phyloP scores from a whole-genome alignment of 2,329 filamentous ascomycete genomes.

The Tolypocladium inflatum region DNA sequence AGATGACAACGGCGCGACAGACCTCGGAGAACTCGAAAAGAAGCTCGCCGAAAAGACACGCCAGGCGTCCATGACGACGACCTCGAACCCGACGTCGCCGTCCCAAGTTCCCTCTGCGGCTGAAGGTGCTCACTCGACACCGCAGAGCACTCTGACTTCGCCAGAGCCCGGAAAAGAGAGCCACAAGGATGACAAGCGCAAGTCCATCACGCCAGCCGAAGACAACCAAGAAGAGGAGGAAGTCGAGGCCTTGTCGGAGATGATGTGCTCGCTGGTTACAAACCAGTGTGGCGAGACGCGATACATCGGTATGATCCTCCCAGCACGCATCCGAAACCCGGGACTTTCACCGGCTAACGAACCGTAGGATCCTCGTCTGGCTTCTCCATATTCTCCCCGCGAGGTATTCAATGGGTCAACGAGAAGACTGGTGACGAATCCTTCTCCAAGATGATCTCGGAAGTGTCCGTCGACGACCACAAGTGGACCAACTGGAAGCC shows the following conservation, averaged over 20 bases:
- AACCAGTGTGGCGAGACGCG: conserved; percentile 91
- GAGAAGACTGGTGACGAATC: conserved; percentile 93
- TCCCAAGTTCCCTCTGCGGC: conserved; percentile 34
- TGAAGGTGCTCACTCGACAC: conserved; percentile 34
- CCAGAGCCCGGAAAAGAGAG: conserved; percentile 31
- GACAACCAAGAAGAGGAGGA: conserved; percentile 49
- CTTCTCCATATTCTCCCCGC: conserved; percentile 97
- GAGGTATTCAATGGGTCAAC: conserved; percentile 97
- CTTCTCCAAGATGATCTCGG: conserved; percentile 89
- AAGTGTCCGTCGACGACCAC: conserved; percentile 83
- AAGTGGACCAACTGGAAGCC: conserved; percentile 98
- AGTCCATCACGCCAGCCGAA: conserved; percentile 28
- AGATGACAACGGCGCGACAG: conserved; percentile 75
- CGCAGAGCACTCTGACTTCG: conserved; percentile 45
- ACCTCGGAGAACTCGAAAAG: conserved; percentile 81
- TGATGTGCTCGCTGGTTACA: conserved; percentile 97
- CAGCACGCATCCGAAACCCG: not conserved
- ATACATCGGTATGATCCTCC: conserved; percentile 65
- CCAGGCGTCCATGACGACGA: conserved; percentile 33
- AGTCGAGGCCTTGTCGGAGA: conserved; percentile 83
- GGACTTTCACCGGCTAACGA: conserved; percentile 3
- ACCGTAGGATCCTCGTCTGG: conserved; percentile 85
- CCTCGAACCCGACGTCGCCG: conserved; percentile 42
- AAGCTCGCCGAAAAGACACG: conserved; percentile 52
- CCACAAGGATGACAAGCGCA: conserved; percentile 22